Evolutionary conservation across 176 grass and related monocot species (phyloP).

Genomic region (Coix lacrymajobi): DNA sequence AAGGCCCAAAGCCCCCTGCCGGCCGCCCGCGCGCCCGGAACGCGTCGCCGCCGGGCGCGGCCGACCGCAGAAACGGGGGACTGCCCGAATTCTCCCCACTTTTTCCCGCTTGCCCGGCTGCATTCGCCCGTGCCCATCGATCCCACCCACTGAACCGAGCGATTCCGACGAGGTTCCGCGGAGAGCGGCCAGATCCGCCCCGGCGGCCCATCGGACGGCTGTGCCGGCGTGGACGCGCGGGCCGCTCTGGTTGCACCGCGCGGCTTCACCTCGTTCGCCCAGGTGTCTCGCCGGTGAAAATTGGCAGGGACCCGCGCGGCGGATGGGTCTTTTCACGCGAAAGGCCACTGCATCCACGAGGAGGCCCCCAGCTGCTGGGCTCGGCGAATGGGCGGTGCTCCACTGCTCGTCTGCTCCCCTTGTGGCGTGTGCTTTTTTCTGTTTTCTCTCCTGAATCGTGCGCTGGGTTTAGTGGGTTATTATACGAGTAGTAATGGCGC

Average conservation of each 20-base stretch:
- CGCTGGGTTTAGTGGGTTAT: neutral
- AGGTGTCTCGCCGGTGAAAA: neutral
- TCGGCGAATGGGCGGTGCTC: neutral
- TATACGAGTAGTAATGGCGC: neutral
- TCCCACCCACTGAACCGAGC: neutral
- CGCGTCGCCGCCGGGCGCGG: constrained; percentile 34
- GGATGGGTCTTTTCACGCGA: neutral
- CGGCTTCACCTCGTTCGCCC: neutral
- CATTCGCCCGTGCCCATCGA: neutral
- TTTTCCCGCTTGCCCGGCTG: neutral
- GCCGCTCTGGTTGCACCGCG: neutral
- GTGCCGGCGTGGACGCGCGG: neutral
- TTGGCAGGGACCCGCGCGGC: neutral
- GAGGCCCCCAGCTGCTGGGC: neutral
- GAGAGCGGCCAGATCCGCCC: neutral
- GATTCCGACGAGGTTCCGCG: neutral
- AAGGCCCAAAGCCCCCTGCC: neutral
- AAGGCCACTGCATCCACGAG: neutral
- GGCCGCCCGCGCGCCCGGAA: neutral
- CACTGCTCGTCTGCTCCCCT: no score
- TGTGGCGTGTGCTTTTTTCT: neutral
- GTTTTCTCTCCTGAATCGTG: neutral
- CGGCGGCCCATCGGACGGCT: constrained; percentile 17
- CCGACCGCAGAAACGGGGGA: constrained; percentile 6
- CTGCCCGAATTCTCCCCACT: neutral